These are phyloP conservation scores for Aspergillus sojae DNA, from an alignment of 2,329 filamentous ascomycete species.

Conservation along the genomic window DNA sequence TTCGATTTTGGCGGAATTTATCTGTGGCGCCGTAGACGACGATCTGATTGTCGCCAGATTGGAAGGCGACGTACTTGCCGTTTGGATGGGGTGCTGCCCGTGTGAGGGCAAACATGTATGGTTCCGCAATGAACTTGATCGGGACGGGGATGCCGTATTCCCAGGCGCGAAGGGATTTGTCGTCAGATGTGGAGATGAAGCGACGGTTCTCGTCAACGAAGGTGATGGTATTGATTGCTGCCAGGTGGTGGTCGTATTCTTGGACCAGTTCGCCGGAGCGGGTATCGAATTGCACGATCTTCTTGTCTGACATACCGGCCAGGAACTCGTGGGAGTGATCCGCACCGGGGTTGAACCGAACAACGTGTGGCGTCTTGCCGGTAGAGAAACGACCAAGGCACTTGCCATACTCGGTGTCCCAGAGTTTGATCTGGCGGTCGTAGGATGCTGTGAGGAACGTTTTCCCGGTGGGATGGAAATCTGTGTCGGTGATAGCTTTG, in stretches of 20 bases:
- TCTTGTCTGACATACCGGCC: constrained; percentile 97
- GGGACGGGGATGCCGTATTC: constrained; percentile 98
- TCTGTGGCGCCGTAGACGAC: constrained; percentile 93
- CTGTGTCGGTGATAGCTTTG: constrained; percentile 86
- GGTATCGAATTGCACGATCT: constrained; percentile 96
- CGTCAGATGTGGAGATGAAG: constrained; percentile 97
- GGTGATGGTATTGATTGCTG: constrained; percentile 96
- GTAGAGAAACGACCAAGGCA: constrained; percentile 88
- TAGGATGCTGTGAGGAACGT: constrained; percentile 91
- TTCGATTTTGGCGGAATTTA: constrained; percentile 95
- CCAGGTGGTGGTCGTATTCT: constrained; percentile 97
- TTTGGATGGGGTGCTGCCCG: constrained; percentile 81
- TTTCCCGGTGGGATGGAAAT: constrained; percentile 79
- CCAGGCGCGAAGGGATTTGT: constrained; percentile 95
- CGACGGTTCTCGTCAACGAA: constrained; percentile 93
- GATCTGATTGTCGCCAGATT: constrained; percentile 93
- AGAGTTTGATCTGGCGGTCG: constrained; percentile 94
- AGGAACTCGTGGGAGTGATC: constrained; percentile 86
- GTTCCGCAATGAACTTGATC: constrained; percentile 97
- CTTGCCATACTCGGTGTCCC: constrained; percentile 94
- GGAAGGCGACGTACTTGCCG: constrained; percentile 92
- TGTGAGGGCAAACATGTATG: constrained; percentile 96
- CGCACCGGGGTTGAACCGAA: constrained; percentile 84
- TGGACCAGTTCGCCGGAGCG: constrained; percentile 82
- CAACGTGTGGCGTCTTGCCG: constrained; percentile 91